Evolutionary conservation across 23 red algal genomes (phyloP).

Genomic region (Cyanidiococcus yangmingshanensis): DNA sequence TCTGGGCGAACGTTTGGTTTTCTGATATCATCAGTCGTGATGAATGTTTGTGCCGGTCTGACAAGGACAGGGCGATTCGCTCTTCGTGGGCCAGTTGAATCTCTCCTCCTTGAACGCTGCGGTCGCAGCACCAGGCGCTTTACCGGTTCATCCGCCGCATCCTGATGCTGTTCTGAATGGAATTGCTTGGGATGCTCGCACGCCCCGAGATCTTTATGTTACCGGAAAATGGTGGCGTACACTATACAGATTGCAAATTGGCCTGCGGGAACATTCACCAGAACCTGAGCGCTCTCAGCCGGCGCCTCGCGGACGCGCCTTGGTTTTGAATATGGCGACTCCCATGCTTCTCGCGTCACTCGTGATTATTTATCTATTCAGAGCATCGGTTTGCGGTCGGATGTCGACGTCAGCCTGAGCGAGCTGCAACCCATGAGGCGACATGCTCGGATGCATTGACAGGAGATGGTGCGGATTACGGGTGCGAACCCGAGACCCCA

Average conservation of each 20-base stretch:
- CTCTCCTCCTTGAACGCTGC: background rate
- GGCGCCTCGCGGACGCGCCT: too few species aligned
- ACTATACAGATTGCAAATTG: background rate
- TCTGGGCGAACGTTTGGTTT: constrained; percentile 5
- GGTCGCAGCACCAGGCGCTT: background rate
- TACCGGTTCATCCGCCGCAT: background rate
- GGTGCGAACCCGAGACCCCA: too few species aligned
- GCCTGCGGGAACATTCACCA: background rate
- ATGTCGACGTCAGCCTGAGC: too few species aligned
- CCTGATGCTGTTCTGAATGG: constrained; percentile 11
- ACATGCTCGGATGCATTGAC: too few species aligned
- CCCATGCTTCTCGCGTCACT: too few species aligned
- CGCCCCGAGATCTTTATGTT: constrained; percentile 12
- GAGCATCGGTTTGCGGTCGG: too few species aligned
- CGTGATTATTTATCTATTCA: too few species aligned
- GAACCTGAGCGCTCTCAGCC: too few species aligned
- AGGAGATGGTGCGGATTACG: too few species aligned
- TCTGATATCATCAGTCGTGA: background rate
- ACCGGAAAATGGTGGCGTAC: constrained; percentile 6
- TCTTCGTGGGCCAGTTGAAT: background rate
- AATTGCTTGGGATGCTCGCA: constrained; percentile 1
- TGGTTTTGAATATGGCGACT: too few species aligned
- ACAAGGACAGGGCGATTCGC: background rate
- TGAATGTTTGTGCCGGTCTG: constrained; percentile 13
- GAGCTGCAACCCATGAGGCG: too few species aligned